Base-by-base conservation (phyloP, 78 protist species). In the Dictyostelium capitatum region DNA sequence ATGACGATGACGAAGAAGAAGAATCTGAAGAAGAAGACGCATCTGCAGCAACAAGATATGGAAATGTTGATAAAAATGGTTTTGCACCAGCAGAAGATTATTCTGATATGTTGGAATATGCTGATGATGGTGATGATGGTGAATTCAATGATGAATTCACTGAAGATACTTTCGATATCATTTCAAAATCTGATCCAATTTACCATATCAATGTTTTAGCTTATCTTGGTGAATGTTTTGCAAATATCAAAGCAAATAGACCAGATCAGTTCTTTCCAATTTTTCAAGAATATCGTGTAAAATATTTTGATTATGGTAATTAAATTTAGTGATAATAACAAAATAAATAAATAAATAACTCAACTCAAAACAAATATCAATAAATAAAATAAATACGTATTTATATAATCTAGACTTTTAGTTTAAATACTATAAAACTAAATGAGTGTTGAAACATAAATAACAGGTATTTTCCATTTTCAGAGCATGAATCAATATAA, bases 171-270 rank as follows among this genome's bases (percentile, higher is more conserved):
- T 28, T 41, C 14, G 89, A 82, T 37, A 46, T 64, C 19, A 28
- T 83, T n/a, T 15, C 65, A 23, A 83, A 83, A 83, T 78, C 75
- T 17, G 91, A 83, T 50, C 91, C 91, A 53, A 11, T 53, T 15
- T 83, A 83, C 54, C 17, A 83, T 72, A 41, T 83, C 12, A 54
- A 83, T 23, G 11, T 82, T 20, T 0, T 30, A 17, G 32, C 53
- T 14, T 72, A 47, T 41, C 75, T 83, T 20, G 50, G 43, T 51
- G 81, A 83, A 7, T 30, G 53, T 43, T 81, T 81, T n/a, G 25
- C 20, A 10, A 83, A 48, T 19, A 15, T 72, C 7, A 15, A 28
- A 23, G 72, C 50, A 9, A 47, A 79, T 17, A 72, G 41, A 53
- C 91, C 80, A 37, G 43, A 37, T 3, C 43, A 37, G 2, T 37